Conservation (phyloP, 2,329 filamentous ascomycete species). For the Coniochaeta sp. region DNA sequence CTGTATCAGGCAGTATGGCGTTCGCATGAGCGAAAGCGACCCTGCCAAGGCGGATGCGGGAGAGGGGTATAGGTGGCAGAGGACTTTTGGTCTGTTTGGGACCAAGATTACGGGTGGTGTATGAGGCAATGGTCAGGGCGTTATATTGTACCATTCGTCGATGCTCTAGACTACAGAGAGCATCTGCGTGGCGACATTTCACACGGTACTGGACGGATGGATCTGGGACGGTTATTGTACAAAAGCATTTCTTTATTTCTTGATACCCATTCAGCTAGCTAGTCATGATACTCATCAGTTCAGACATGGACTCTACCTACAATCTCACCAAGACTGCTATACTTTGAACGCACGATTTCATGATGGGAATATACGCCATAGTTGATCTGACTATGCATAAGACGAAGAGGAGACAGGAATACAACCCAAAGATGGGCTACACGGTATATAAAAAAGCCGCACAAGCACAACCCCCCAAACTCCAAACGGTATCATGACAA, state of each 20-base stretch:
- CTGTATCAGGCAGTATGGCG: conserved; percentile 65
- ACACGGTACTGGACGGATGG: too few relatives aligned
- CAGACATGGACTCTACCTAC: too few relatives aligned
- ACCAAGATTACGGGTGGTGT: conserved; percentile 13
- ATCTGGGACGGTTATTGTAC: too few relatives aligned
- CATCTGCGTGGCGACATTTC: too few relatives aligned
- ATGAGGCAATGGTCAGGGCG: not conserved
- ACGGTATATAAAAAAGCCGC: not conserved
- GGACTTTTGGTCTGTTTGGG: conserved; percentile 17
- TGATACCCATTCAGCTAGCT: too few relatives aligned
- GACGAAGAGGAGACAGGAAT: not conserved
- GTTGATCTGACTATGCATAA: not conserved
- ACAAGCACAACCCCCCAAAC: not conserved
- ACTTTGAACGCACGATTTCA: too few relatives aligned
- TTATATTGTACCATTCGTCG: too few relatives aligned
- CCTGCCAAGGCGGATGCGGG: conserved; percentile 30
- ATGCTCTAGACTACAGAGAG: too few relatives aligned
- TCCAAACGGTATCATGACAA: conserved; percentile 4
- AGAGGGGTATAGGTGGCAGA: conserved; percentile 8
- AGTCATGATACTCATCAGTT: too few relatives aligned
- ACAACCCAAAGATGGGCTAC: not conserved
- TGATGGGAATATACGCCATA: not conserved
- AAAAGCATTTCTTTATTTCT: too few relatives aligned
- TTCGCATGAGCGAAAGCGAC: conserved; percentile 36
- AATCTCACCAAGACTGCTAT: too few relatives aligned